These are phyloP conservation scores for Lachnellula arida DNA, from an alignment of 2,329 filamentous ascomycete genomes.

Conservation along the genomic window DNA sequence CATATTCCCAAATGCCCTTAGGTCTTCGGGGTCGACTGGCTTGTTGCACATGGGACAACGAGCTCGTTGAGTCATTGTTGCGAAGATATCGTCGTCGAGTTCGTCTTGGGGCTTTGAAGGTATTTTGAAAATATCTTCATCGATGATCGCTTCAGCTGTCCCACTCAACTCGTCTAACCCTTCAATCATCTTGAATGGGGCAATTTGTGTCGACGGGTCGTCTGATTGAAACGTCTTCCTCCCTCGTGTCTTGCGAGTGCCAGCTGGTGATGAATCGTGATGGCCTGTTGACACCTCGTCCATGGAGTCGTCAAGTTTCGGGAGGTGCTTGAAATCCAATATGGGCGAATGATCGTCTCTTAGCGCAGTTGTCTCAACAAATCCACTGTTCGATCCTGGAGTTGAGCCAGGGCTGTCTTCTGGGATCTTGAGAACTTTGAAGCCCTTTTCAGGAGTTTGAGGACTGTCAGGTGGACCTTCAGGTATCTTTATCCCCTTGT, in stretches of 20 bases:
- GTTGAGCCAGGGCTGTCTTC: background rate
- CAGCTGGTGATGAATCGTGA: background rate
- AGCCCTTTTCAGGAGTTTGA: background rate
- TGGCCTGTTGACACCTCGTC: background rate
- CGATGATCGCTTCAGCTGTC: constrained; percentile 6
- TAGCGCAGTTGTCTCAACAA: background rate
- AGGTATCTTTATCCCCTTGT: background rate
- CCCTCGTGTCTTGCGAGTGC: background rate
- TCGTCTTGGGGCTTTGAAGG: background rate
- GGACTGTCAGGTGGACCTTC: background rate
- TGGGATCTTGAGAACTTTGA: background rate
- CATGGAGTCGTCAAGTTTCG: background rate
- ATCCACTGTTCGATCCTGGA: background rate
- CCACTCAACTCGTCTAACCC: constrained; percentile 6
- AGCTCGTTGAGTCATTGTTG: constrained; percentile 19
- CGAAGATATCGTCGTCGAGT: constrained; percentile 3
- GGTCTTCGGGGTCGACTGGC: constrained; percentile 48
- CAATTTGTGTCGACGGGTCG: constrained; percentile 4
- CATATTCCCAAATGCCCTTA: constrained; percentile 51
- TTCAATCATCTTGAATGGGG: constrained; percentile 9
- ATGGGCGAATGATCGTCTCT: background rate
- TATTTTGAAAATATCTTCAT: background rate
- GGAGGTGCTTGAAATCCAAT: background rate
- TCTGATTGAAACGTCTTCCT: background rate
- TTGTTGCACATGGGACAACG: constrained; percentile 64